Conservation (phyloP, 805 yeast species). For the Candida andamanensis region DNA sequence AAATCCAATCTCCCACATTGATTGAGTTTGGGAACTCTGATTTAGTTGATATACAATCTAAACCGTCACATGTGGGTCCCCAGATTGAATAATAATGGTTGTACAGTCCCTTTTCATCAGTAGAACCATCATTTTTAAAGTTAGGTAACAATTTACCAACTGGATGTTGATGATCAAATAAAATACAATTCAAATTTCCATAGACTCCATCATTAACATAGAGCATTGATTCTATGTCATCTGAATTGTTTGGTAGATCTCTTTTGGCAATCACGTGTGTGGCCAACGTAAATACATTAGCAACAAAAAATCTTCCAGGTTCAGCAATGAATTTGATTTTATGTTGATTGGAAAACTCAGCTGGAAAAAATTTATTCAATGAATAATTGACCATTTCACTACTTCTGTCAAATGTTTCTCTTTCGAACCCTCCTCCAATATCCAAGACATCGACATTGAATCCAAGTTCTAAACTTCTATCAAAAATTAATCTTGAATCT, state of each 20-base stretch:
- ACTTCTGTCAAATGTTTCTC: constrained; percentile 54
- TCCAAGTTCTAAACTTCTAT: constrained; percentile 38
- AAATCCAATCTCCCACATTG: constrained; percentile 87
- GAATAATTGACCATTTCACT: constrained; percentile 53
- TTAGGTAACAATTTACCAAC: constrained; percentile 51
- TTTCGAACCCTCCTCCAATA: constrained; percentile 90
- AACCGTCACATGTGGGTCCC: constrained; percentile 99
- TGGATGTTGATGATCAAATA: constrained; percentile 88
- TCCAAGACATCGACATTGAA: constrained; percentile 57
- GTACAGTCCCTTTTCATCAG: constrained; percentile 20
- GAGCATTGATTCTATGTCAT: constrained; percentile 62
- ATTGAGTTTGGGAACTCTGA: constrained; percentile 55
- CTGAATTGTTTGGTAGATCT: constrained; percentile 13
- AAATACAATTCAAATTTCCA: constrained; percentile 90
- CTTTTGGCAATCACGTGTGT: constrained; percentile 84
- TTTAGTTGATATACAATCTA: constrained; percentile 68
- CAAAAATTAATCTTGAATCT: constrained; percentile 68
- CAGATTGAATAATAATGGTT: constrained; percentile 68
- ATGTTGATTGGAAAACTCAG: constrained; percentile 17
- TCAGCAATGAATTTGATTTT: constrained; percentile 67
- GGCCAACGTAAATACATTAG: constrained; percentile 80
- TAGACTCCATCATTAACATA: constrained; percentile 94
- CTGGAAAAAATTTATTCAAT: constrained; percentile 58
- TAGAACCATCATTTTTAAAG: constrained; percentile 27
- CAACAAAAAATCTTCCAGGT: constrained; percentile 88